A percentile compares a stretch with the other conserved stretches of the same genome.
phyloP scores from a whole-genome alignment of 345 rosid genomes.

The Linum usitatissimum region DNA sequence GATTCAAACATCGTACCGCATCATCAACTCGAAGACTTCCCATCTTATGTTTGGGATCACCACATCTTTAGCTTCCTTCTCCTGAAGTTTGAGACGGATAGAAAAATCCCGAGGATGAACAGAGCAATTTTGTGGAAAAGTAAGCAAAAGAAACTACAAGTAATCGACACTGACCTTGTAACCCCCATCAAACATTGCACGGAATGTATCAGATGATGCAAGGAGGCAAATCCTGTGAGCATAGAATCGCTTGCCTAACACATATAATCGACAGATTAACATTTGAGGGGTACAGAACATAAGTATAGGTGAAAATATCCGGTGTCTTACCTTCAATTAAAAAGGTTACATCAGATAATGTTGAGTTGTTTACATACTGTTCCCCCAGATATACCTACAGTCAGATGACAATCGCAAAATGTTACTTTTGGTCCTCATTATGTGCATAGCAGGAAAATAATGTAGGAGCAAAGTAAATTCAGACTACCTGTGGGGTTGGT shows the following conservation, averaged over 20 bases:
- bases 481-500: slow-evolving; percentile 45
- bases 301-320: background rate
- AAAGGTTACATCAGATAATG: slow-evolving; percentile 63
- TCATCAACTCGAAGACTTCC: slow-evolving; percentile 72
- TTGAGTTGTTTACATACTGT: slow-evolving; percentile 52
- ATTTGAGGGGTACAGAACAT: background rate
- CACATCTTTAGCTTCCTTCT: slow-evolving; percentile 53
- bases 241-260: slow-evolving; percentile 48
- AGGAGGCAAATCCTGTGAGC: slow-evolving; percentile 69
- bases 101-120: too few species aligned
- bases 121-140: too few species aligned
- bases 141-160: background rate
- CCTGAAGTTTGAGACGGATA: slow-evolving; percentile 23
- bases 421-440: background rate
- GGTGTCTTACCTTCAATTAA: slow-evolving; percentile 42
- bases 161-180: slow-evolving; percentile 38
- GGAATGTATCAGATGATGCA: slow-evolving; percentile 69
- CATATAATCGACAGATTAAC: background rate
- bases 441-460: background rate
- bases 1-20: slow-evolving; percentile 31
- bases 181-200: slow-evolving; percentile 78
- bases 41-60: slow-evolving; percentile 70
- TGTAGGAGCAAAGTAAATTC: background rate
- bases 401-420: background rate
- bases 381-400: slow-evolving; percentile 58